These are phyloP conservation scores for Striga asiatica DNA, from an alignment of 257 asterid genomes.

Conservation along the genomic window DNA sequence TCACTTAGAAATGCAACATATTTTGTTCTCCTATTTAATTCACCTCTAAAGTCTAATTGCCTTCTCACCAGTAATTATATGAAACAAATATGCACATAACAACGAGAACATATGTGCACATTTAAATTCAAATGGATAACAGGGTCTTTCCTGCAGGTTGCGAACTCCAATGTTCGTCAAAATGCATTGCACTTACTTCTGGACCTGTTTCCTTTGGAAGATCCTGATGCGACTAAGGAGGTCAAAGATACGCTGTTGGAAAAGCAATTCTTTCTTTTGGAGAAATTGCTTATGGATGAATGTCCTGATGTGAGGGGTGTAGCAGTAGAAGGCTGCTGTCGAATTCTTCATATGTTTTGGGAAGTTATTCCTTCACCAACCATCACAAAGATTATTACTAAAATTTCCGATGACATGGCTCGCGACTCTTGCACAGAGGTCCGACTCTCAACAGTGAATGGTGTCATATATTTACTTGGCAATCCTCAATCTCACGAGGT, in stretches of 20 bases:
- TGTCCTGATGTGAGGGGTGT: constrained; percentile 82
- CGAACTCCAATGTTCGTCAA: constrained; percentile 91
- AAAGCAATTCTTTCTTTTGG: constrained; percentile 77
- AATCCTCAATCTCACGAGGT: constrained; percentile 95
- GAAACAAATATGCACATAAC: neutral
- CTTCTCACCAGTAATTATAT: neutral
- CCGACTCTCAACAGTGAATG: constrained; percentile 79
- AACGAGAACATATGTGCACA: neutral
- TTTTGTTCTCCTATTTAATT: neutral
- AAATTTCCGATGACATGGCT: constrained; percentile 55
- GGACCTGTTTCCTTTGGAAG: constrained; percentile 87
- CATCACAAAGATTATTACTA: constrained; percentile 67
- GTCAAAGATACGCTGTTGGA: constrained; percentile 61
- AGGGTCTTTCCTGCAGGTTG: constrained; percentile 45
- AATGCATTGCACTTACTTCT: constrained; percentile 77
- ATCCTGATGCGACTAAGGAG: constrained; percentile 90
- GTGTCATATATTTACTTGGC: constrained; percentile 70
- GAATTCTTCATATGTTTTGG: constrained; percentile 80
- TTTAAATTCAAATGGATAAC: neutral
- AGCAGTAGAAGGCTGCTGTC: constrained; percentile 96
- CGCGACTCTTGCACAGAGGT: constrained; percentile 73
- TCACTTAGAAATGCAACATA: neutral
- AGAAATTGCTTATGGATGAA: constrained; percentile 74
- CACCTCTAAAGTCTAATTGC: neutral
- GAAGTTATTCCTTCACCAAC: constrained; percentile 81